Conservation (phyloP, 352 stramenopile species). For the Saprolegnia parasitica region DNA sequence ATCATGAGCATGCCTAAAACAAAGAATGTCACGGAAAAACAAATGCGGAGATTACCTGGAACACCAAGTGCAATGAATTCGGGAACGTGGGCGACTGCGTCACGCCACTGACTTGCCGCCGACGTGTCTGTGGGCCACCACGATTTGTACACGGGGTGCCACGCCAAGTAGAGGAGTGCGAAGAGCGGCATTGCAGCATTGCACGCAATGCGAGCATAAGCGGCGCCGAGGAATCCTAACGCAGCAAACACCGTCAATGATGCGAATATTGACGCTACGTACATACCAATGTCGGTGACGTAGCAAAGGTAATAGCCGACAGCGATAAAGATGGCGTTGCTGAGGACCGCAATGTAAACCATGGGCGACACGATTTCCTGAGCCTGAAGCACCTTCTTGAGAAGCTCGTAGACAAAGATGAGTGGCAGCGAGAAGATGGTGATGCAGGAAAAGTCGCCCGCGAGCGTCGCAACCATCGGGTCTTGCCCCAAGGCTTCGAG, state of each 20-base stretch:
- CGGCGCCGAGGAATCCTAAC: slow-evolving; percentile 26
- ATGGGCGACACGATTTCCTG: slow-evolving; percentile 41
- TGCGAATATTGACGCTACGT: neutral
- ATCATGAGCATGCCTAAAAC: slow-evolving; percentile 56
- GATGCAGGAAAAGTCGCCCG: slow-evolving; percentile 12
- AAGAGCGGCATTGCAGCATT: slow-evolving; percentile 14
- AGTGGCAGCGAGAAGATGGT: slow-evolving; percentile 32
- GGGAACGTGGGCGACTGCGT: slow-evolving; percentile 19
- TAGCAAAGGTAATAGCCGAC: slow-evolving; percentile 26
- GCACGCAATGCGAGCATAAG: slow-evolving; percentile 18
- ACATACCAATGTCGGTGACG: slow-evolving; percentile 21
- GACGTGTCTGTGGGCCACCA: slow-evolving; percentile 17
- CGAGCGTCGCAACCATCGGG: slow-evolving; percentile 12
- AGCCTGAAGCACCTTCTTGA: slow-evolving; percentile 42
- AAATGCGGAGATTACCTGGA: slow-evolving; percentile 38
- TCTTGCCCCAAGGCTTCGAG: slow-evolving; percentile 14
- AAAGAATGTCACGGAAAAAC: neutral
- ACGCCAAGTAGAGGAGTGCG: slow-evolving; percentile 7
- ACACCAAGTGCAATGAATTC: slow-evolving; percentile 41
- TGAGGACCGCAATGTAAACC: slow-evolving; percentile 33
- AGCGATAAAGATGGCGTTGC: slow-evolving; percentile 13
- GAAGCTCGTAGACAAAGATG: slow-evolving; percentile 40
- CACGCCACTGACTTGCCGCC: slow-evolving; percentile 8
- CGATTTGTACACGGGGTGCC: slow-evolving; percentile 25
- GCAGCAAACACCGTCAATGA: neutral